Evolutionary conservation across 441 rosid genomes (phyloP).

Genomic region (Populus hybrid): DNA sequence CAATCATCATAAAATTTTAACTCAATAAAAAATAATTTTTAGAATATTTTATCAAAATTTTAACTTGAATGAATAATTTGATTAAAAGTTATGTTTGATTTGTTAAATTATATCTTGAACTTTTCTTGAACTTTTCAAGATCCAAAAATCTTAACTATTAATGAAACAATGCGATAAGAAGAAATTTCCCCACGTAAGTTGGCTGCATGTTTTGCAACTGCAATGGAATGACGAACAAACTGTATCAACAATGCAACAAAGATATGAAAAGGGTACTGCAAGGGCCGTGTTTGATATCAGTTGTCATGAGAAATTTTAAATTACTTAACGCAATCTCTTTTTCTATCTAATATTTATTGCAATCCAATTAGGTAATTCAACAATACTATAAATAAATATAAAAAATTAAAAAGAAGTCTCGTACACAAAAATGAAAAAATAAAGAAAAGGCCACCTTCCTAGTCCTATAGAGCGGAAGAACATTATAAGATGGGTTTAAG

Average conservation of each 20-base stretch:
- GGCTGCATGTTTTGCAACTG: slow-evolving; percentile 83
- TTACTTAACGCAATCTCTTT: not conserved
- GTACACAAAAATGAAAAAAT: too few species aligned
- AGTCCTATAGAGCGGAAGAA: not conserved
- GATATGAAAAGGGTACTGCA: not conserved
- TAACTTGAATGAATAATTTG: accelerated
- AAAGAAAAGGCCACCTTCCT: not conserved
- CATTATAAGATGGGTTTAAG: not conserved
- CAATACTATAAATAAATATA: too few species aligned
- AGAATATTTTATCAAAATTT: too few species aligned
- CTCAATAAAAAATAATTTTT: too few species aligned
- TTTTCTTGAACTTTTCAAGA: not conserved
- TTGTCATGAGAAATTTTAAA: not conserved
- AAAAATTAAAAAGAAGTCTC: not conserved
- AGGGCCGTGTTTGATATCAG: not conserved
- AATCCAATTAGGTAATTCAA: not conserved
- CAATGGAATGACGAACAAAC: slow-evolving; percentile 17
- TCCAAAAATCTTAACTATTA: too few species aligned
- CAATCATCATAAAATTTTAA: too few species aligned
- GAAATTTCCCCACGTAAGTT: slow-evolving; percentile 8
- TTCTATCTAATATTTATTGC: not conserved
- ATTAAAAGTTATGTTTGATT: too few species aligned
- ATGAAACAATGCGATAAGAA: too few species aligned
- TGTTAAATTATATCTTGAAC: accelerated
- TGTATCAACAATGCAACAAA: not conserved